phyloP scores from a whole-genome alignment of 495 filamentous ascomycete species.

The Mytilinidion resinicola region DNA sequence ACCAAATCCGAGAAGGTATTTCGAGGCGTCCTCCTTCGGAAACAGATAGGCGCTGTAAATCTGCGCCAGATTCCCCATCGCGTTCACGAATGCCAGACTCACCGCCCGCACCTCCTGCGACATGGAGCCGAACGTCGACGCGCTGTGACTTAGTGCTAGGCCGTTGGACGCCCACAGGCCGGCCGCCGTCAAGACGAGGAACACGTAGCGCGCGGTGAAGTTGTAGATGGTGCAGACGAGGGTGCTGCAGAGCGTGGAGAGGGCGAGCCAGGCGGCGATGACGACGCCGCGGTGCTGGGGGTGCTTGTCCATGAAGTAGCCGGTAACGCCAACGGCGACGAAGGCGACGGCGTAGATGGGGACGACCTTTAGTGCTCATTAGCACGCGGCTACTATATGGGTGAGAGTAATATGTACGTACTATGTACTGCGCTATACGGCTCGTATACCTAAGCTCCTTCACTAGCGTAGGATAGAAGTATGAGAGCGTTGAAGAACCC shows the following conservation, averaged over 20 bases:
- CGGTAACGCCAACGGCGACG: constrained; percentile 64
- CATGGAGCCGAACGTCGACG: constrained; percentile 40
- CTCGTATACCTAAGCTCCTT: constrained; percentile 62
- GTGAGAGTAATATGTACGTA: no score
- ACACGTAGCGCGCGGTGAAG: constrained; percentile 44
- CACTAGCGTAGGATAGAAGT: constrained; percentile 86
- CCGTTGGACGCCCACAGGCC: constrained; percentile 46
- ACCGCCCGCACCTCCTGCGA: constrained; percentile 42
- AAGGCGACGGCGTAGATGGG: constrained; percentile 81
- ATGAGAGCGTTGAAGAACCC: constrained; percentile 74
- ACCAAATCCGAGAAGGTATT: constrained; percentile 38
- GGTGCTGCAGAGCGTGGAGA: constrained; percentile 41
- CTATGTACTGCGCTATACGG: constrained; percentile 64
- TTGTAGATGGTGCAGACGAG: constrained; percentile 41
- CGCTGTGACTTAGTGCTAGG: constrained; percentile 41
- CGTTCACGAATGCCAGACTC: constrained; percentile 45
- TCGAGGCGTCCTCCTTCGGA: constrained; percentile 34
- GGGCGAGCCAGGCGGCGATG: constrained; percentile 38
- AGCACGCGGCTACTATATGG: no score
- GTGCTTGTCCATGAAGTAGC: constrained; percentile 66
- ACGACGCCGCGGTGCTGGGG: constrained; percentile 32
- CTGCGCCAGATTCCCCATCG: constrained; percentile 45
- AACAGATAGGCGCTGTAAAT: constrained; percentile 46
- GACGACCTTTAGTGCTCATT: constrained; percentile 49
- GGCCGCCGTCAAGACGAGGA: constrained; percentile 48